phyloP scores from a whole-genome alignment of 306 rosid species.

The Trifolium fragiferum region DNA sequence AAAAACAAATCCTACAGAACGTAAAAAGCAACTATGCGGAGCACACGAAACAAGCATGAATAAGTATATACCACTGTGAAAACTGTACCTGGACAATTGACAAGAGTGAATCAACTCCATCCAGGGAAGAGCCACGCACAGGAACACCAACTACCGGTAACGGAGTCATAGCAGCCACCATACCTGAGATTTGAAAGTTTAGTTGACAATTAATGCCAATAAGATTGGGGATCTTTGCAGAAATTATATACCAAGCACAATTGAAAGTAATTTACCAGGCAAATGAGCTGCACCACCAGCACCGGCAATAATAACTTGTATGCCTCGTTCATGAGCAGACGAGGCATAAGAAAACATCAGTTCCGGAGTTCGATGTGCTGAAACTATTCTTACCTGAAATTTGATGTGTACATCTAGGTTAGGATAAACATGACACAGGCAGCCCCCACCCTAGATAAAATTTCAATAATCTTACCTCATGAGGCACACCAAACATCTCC shows the following conservation, averaged over 20 bases:
- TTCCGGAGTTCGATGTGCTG: slow-evolving; percentile 93
- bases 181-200: slow-evolving; percentile 57
- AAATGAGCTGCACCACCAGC: slow-evolving; percentile 96
- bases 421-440: slow-evolving; percentile 9
- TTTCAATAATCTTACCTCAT: slow-evolving; percentile 59
- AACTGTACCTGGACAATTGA: slow-evolving; percentile 82
- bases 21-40: not conserved
- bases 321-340: slow-evolving; percentile 75
- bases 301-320: slow-evolving; percentile 89
- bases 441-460: not conserved
- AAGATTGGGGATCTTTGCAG: not conserved
- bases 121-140: slow-evolving; percentile 78
- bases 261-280: slow-evolving; percentile 62
- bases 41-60: slow-evolving; percentile 11
- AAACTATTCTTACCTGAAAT: slow-evolving; percentile 81
- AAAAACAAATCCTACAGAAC: not conserved
- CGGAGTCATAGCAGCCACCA: slow-evolving; percentile 90
- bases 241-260: slow-evolving; percentile 3
- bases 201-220: slow-evolving; percentile 30
- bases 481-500: slow-evolving; percentile 68
- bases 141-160: slow-evolving; percentile 90
- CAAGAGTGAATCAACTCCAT: slow-evolving; percentile 84
- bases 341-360: slow-evolving; percentile 77
- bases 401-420: not conserved
- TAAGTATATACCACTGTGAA: slow-evolving; percentile 15